Evolutionary conservation across 2,329 filamentous ascomycete genomes (phyloP).

Genomic region (Amylocarpus encephaloides): DNA sequence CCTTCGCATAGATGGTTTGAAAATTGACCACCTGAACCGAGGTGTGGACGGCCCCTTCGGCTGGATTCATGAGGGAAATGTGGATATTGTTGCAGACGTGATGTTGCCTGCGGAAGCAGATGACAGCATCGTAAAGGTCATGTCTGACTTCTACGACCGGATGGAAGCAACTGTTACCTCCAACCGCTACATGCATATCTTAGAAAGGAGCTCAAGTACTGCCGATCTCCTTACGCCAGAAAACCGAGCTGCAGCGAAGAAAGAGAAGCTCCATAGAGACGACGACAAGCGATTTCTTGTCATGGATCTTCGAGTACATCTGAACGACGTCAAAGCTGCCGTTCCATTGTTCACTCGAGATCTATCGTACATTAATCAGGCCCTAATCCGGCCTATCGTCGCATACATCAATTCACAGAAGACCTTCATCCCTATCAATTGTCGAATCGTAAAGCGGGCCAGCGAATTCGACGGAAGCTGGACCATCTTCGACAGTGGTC

Average conservation of each 20-base stretch:
- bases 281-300: slow-evolving; percentile 75
- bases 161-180: slow-evolving; percentile 87
- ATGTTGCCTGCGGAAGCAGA: slow-evolving; percentile 88
- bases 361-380: slow-evolving; percentile 92
- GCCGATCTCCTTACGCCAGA: slow-evolving; percentile 27
- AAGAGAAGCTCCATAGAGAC: slow-evolving; percentile 26
- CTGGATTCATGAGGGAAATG: slow-evolving; percentile 96
- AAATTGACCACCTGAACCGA: slow-evolving; percentile 91
- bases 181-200: slow-evolving; percentile 58
- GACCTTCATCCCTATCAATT: slow-evolving; percentile 93
- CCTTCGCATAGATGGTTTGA: slow-evolving; percentile 85
- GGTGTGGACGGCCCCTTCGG: slow-evolving; percentile 91
- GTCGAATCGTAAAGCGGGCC: slow-evolving; percentile 83
- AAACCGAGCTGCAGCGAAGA: slow-evolving; percentile 18
- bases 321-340: slow-evolving; percentile 89
- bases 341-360: slow-evolving; percentile 90
- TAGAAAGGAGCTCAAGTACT: slow-evolving; percentile 42
- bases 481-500: slow-evolving; percentile 86
- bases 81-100: slow-evolving; percentile 93
- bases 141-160: slow-evolving; percentile 95
- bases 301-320: slow-evolving; percentile 89
- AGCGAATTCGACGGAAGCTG: slow-evolving; percentile 92
- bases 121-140: slow-evolving; percentile 84
- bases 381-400: slow-evolving; percentile 89
- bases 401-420: slow-evolving; percentile 95